These are phyloP conservation scores for Rhododendron kiyosumense DNA, from an alignment of 148 eudicot species.

Conservation along the genomic window DNA sequence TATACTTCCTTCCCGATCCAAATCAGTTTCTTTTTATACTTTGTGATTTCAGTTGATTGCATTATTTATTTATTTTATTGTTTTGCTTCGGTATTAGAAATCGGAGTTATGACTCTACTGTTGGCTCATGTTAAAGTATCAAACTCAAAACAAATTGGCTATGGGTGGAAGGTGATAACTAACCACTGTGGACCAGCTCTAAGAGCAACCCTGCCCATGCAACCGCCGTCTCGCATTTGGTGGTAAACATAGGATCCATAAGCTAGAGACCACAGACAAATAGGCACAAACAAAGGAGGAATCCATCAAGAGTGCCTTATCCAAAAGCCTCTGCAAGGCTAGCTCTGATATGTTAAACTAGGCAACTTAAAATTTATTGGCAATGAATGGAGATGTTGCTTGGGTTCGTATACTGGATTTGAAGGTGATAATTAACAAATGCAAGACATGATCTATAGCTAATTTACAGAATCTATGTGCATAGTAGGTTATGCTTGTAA, in stretches of 20 bases:
- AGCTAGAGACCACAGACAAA: background rate
- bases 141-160: background rate
- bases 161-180: background rate
- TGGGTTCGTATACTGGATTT: background rate
- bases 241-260: background rate
- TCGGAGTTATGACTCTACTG: background rate
- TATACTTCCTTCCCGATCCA: conserved; percentile 20
- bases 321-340: background rate
- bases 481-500: background rate
- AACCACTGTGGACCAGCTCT: background rate
- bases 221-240: background rate
- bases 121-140: background rate
- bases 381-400: background rate
- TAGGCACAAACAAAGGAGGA: background rate
- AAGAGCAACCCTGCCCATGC: background rate
- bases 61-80: background rate
- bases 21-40: conserved; percentile 25
- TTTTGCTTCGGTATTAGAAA: background rate
- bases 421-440: background rate
- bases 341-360: background rate
- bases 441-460: background rate
- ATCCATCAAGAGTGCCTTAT: background rate
- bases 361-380: background rate
- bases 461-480: background rate
- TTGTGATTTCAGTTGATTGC: background rate